Conservation (phyloP, 1,139 yeast genomes). For the Magnusiomyces ingens region DNA sequence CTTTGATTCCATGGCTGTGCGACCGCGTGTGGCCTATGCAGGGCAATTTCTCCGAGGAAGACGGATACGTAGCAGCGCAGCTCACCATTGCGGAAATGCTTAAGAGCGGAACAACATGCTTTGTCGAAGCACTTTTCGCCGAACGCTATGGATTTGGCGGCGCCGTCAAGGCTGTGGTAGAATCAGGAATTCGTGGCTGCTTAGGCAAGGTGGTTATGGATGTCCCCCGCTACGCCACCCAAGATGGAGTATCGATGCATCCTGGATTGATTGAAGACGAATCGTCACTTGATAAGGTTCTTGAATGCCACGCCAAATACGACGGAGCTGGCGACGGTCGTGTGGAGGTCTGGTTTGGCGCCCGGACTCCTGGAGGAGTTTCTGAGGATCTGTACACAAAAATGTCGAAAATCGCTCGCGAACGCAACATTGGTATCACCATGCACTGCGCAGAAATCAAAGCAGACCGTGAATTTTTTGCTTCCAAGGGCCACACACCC, state of each 20-base stretch:
- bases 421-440: constrained; percentile 24
- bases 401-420: constrained; percentile 20
- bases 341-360: constrained; percentile 28
- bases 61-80: constrained; percentile 26
- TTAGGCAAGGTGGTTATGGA: constrained; percentile 22
- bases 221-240: constrained; percentile 21
- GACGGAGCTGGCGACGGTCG: constrained; percentile 25
- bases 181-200: constrained; percentile 24
- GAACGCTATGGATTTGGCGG: constrained; percentile 28
- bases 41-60: constrained; percentile 26
- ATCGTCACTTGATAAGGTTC: constrained; percentile 24
- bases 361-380: constrained; percentile 20
- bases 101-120: constrained; percentile 28
- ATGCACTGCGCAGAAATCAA: constrained; percentile 28
- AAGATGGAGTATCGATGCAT: constrained; percentile 20
- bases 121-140: constrained; percentile 21
- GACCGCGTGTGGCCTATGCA: constrained; percentile 30
- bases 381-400: constrained; percentile 15
- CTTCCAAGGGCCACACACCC: constrained; percentile 25
- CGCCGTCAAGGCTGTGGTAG: constrained; percentile 25
- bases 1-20: constrained; percentile 26
- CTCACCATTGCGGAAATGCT: constrained; percentile 27
- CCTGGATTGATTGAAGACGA: constrained; percentile 22
- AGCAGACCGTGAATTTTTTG: constrained; percentile 25
- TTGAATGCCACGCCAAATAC: constrained; percentile 21